Evolutionary conservation across 176 grass and related monocot genomes (phyloP).

Genomic region (Musa beccarii): DNA sequence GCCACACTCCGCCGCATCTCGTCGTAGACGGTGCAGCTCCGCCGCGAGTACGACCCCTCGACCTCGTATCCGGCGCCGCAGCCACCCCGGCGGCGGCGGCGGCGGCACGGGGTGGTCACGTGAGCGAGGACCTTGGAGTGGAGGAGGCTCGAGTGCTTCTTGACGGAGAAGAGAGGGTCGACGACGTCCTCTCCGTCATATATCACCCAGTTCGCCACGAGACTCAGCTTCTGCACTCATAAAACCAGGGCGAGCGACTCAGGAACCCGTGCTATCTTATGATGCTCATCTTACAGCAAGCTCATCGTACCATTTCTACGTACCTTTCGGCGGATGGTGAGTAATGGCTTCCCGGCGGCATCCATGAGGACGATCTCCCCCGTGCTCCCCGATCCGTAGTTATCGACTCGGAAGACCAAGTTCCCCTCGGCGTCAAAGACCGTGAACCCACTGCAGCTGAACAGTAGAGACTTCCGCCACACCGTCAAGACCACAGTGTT

Average conservation of each 20-base stretch:
- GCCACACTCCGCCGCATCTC: constrained; percentile 35
- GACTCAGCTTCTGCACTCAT: constrained; percentile 44
- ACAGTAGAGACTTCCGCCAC: constrained; percentile 91
- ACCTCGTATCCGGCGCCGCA: constrained; percentile 31
- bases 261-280: neutral
- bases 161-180: constrained; percentile 43
- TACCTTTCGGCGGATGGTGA: constrained; percentile 69
- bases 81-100: neutral
- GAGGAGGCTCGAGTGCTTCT: constrained; percentile 21
- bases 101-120: constrained; percentile 15
- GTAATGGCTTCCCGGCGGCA: constrained; percentile 31
- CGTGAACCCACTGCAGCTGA: constrained; percentile 89
- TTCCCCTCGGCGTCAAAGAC: constrained; percentile 74
- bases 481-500: constrained; percentile 47
- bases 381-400: constrained; percentile 48
- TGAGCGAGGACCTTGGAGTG: constrained; percentile 34
- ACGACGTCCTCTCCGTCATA: constrained; percentile 40
- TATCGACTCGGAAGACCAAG: constrained; percentile 81
- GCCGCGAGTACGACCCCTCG: constrained; percentile 65
- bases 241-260: neutral
- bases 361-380: constrained; percentile 88
- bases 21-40: constrained; percentile 77
- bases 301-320: too few relatives aligned
- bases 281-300: too few relatives aligned
- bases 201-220: constrained; percentile 59